Evolutionary conservation across 2,329 filamentous ascomycete genomes (phyloP), one percentile per base, ranked within the genome.

Genomic region (Cadophora malorum): DNA sequence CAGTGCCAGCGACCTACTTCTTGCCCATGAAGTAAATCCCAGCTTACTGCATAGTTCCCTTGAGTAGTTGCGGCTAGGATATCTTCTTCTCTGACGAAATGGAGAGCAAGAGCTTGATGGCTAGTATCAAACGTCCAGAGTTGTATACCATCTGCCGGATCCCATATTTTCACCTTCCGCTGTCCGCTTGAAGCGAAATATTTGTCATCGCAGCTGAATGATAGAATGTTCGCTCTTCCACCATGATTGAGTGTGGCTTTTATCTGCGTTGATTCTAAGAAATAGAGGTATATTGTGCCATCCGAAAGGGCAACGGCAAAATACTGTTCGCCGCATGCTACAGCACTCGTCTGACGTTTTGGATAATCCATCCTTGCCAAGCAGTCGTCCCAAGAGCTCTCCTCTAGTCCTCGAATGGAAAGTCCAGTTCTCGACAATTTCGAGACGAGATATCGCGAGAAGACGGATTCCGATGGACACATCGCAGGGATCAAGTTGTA

Each of bases 401-500:
- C 67, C 19, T 66, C 69, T 14, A 75, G 62, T 21, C 76, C 76
- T 14, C 66, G 19, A 10, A 77, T 69, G 5, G 69, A 33, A 23
- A 77, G 64, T 4, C 63, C 69, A n/a, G 71, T 69, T 61, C 69
- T 74, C n/a, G n/a, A n/a, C n/a, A n/a, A n/a, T n/a, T n/a, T n/a
- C n/a, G n/a, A n/a, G n/a, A n/a, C n/a, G n/a, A n/a, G n/a, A 23
- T 66, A 62, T 12, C 71, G 63, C 1, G 69, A 66, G n/a, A n/a
- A n/a, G n/a, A n/a, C n/a, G 33, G 67, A 72, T 4, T 68, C 67
- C 2, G 69, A 60, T 16, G 79, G 79, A 65, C 79, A 80, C 60
- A 80, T 74, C 2, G 79, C 77, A 1, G 76, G 79, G n/a, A 80
- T 76, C 1, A 79, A 71, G 47, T 70, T 75, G 66, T 78, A 77